Evolutionary conservation across 176 grass and related monocot species (phyloP), one percentile per base, ranked within the genome.

Genomic region (Aegilops longissima): DNA sequence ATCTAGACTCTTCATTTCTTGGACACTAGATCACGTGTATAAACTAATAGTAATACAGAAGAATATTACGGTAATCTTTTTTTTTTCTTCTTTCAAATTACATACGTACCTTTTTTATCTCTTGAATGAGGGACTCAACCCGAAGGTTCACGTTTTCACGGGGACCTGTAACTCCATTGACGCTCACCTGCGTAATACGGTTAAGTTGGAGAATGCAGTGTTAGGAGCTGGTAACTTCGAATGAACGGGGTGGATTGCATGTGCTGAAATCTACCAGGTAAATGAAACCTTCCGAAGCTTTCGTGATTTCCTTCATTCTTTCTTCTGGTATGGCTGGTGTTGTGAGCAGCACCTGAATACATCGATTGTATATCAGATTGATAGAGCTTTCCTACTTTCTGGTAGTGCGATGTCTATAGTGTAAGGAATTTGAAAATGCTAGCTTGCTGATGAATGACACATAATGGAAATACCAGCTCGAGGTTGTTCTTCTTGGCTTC

Each of bases 151-250:
- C 95, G 42, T 74, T 80, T 77, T 72, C 16, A 5, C 87, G 86
- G 33, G 91, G 62, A 63, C 95, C 95, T 31, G 95, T 95, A 45
- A 98, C 95, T 71, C 95, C 95, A 47, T 87, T 86, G 29, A 85
- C 86, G 13, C 87, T 95, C 73, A 95, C 93, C 94, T 94, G 67
- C 6, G 4, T n/a, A 8, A 52, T 17, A 38, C 4, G 6, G 1
- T 49, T 63, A 86, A 21, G 9, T 21, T 38, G 33, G 3, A 71
- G 45, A 14, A 49, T 14, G 45, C 45, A 49, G 45, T 49, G 45
- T 49, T 42, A 49, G 45, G 12, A 49, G 35, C 0, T n/a, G 35
- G 8, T 62, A 62, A 23, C 21, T 23, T 66, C 29, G 5, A 66
- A 66, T 30, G 63, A 30, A 66, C 10, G 11, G 63, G 25, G 11